Base-by-base conservation (phyloP, 1,284 basidiomycete species). In the Cryptococcus sp. region DNA sequence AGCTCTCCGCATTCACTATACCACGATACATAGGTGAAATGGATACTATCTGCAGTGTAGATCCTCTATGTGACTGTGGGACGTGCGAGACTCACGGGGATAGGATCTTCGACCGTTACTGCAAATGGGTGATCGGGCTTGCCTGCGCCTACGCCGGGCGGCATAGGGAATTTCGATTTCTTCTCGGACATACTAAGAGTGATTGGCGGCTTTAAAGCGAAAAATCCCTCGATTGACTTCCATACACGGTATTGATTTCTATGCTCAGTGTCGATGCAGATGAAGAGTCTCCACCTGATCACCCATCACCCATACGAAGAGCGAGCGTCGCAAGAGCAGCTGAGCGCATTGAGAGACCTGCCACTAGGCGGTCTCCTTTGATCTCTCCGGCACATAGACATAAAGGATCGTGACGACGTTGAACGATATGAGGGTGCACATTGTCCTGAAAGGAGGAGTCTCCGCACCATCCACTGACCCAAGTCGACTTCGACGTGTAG, bases 41-140 rank as follows among this genome's bases (percentile, higher is more conserved):
- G n/a, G n/a, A n/a, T n/a, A n/a, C n/a, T n/a, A n/a, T n/a, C n/a
- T n/a, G n/a, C 11, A 5, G 25, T 15, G 15, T 13, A 37, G 44
- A 50, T n/a, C 16, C 38, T 34, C 13, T 25, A 34, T 17, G 23
- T 50, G 29, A 17, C 15, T 39, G 34, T 19, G 41, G 44, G n/a
- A n/a, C n/a, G n/a, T n/a, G n/a, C 15, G 22, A 37, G n/a, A 67
- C 70, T 64, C 44, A 74, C 72, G 16, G 70, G 66, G 10, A 74
- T 58, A 5, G 64, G 70, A 48, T 69, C 66, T 55, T 74, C 72
- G 16, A 74, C 70, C 1, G 70, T 72, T 5, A 71, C 70, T 1
- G 72, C 72, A 48, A 74, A 74, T 25, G 72, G 72, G 50, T 74
- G 72, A 16, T 65, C 69, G 15, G 72, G 69, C 44, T 68, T 67